Conservation (phyloP, 169 alveolate species). For the Plasmodium blacklocki region DNA sequence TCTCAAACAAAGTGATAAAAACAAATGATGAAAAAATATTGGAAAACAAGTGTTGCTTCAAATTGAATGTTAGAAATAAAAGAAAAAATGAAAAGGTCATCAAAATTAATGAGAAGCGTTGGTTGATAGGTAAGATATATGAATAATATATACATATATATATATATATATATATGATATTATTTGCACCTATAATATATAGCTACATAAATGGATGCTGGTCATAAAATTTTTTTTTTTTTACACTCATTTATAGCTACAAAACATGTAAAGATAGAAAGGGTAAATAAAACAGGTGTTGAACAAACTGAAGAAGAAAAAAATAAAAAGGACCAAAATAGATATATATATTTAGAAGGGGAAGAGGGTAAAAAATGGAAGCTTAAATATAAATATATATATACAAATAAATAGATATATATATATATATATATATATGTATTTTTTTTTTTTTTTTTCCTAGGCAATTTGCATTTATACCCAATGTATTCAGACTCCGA, state of each 20-base stretch:
- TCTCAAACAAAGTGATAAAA: slow-evolving; percentile 45
- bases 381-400: not conserved
- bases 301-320: slow-evolving; percentile 31
- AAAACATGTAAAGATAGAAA: slow-evolving; percentile 54
- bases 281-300: slow-evolving; percentile 22
- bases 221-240: not conserved
- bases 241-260: slow-evolving; percentile 30
- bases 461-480: slow-evolving; percentile 46
- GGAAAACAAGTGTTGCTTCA: slow-evolving; percentile 17
- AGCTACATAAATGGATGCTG: not conserved
- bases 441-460: not conserved
- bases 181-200: not conserved
- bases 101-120: slow-evolving; percentile 54
- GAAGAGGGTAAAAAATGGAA: slow-evolving; percentile 33
- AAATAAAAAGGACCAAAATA: slow-evolving; percentile 16
- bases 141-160: not conserved
- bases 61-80: slow-evolving; percentile 59
- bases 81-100: slow-evolving; percentile 62
- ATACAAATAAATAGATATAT: not conserved
- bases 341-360: slow-evolving; percentile 58
- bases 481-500: slow-evolving; percentile 69
- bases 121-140: slow-evolving; percentile 42
- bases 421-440: not conserved
- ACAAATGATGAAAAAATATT: slow-evolving; percentile 45
- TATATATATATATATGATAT: not conserved